A percentile compares a stretch with the other conserved stretches of the same genome.
phyloP scores from a whole-genome alignment of 208 protist species.

The Phytomonas sp. region DNA sequence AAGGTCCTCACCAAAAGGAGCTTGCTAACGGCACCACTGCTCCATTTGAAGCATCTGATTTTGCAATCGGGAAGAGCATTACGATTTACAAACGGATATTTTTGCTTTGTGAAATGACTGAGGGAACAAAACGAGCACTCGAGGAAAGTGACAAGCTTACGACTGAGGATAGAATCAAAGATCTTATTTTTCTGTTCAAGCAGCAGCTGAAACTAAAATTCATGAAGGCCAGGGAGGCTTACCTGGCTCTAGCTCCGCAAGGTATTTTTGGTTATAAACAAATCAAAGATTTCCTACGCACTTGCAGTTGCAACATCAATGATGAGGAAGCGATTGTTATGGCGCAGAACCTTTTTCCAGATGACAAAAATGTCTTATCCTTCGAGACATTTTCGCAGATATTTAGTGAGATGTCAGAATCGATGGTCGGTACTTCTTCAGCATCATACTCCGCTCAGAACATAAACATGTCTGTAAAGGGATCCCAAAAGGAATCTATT shows the following conservation, averaged over 20 bases:
- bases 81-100: slow-evolving; percentile 73
- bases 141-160: slow-evolving; percentile 50
- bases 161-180: slow-evolving; percentile 52
- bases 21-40: slow-evolving; percentile 58
- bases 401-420: slow-evolving; percentile 48
- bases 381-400: slow-evolving; percentile 76
- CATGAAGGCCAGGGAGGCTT: slow-evolving; percentile 61
- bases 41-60: slow-evolving; percentile 55
- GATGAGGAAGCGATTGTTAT: slow-evolving; percentile 78
- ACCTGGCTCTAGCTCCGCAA: slow-evolving; percentile 54
- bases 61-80: slow-evolving; percentile 65
- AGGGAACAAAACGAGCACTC: slow-evolving; percentile 53
- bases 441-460: slow-evolving; percentile 49
- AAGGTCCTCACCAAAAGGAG: slow-evolving; percentile 57
- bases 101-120: slow-evolving; percentile 59
- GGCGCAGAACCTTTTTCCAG: slow-evolving; percentile 64
- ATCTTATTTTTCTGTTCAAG: slow-evolving; percentile 67
- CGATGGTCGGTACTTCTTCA: slow-evolving; percentile 63
- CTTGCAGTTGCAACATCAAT: slow-evolving; percentile 74
- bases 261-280: slow-evolving; percentile 75
- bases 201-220: slow-evolving; percentile 79
- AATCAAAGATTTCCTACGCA: slow-evolving; percentile 70
- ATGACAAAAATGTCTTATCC: slow-evolving; percentile 50
- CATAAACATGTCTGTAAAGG: slow-evolving; percentile 54
- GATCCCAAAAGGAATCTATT: slow-evolving; percentile 22